Evolutionary conservation across 805 yeast species (phyloP).

Genomic region (Kodamaea sagamina): DNA sequence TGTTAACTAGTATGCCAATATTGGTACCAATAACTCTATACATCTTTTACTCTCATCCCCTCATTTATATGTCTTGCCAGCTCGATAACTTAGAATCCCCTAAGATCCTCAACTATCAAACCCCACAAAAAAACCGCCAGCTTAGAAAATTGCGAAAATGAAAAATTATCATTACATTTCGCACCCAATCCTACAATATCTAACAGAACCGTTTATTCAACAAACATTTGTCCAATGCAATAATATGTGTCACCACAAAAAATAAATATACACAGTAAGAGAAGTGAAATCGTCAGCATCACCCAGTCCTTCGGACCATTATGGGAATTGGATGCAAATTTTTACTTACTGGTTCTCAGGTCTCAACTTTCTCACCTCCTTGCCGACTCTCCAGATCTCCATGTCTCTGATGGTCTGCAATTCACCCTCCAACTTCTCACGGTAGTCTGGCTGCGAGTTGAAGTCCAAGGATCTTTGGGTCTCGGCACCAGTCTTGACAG

Average conservation of each 20-base stretch:
- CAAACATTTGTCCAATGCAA: conserved; percentile 43
- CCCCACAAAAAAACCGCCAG: too few species aligned
- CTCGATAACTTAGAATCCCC: too few species aligned
- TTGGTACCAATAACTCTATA: too few species aligned
- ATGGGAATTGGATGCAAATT: conserved; percentile 13
- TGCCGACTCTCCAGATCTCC: conserved; percentile 99
- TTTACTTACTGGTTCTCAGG: conserved; percentile 89
- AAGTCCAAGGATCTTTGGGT: conserved; percentile 97
- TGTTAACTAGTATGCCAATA: too few species aligned
- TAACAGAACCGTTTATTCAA: conserved; percentile 40
- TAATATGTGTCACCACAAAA: conserved; percentile 11
- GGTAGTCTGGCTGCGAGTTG: conserved; percentile 98
- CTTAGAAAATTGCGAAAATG: too few species aligned
- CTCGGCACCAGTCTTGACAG: conserved; percentile 95
- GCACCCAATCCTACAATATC: neutral
- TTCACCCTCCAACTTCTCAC: conserved; percentile 93
- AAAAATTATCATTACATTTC: too few species aligned
- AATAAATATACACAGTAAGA: conserved; percentile 15
- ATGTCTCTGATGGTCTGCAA: conserved; percentile 89
- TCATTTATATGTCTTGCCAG: too few species aligned
- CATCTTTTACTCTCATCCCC: too few species aligned
- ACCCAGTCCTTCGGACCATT: conserved; percentile 44
- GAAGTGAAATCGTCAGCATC: conserved; percentile 18
- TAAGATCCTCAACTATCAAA: too few species aligned
- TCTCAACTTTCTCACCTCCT: conserved; percentile 99